Evolutionary conservation across 2,329 filamentous ascomycete species (phyloP).

Genomic region (Penicillium concentricum): DNA sequence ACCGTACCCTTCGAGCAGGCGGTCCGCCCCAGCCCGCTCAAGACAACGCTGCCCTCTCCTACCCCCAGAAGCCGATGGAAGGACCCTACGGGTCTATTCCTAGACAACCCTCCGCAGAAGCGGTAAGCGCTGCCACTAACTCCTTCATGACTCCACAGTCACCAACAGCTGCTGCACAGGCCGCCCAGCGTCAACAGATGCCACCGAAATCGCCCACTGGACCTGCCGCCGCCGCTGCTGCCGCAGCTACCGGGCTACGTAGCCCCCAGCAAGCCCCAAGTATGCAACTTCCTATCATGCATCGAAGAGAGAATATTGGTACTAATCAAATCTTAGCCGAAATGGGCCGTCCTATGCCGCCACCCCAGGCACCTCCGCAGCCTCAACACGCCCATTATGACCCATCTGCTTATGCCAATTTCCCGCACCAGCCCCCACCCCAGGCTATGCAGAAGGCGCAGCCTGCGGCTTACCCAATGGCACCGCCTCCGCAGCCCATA

Average conservation of each 20-base stretch:
- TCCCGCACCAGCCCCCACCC: constrained; percentile 32
- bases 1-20: constrained; percentile 63
- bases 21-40: constrained; percentile 45
- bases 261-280: constrained; percentile 44
- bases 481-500: constrained; percentile 23
- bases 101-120: constrained; percentile 41
- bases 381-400: constrained; percentile 49
- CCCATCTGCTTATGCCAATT: constrained; percentile 42
- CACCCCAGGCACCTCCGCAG: constrained; percentile 34
- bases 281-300: constrained; percentile 18
- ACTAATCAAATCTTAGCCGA: constrained; percentile 39
- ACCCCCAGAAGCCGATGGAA: constrained; percentile 38
- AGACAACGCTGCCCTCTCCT: constrained; percentile 39
- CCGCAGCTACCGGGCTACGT: constrained; percentile 49
- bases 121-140: constrained; percentile 43
- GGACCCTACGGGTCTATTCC: constrained; percentile 36
- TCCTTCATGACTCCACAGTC: constrained; percentile 49
- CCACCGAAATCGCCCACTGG: constrained; percentile 50
- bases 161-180: constrained; percentile 31
- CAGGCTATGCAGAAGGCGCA: constrained; percentile 29
- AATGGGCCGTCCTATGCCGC: constrained; percentile 39
- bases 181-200: constrained; percentile 45
- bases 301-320: background rate
- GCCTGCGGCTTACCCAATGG: constrained; percentile 29
- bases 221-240: constrained; percentile 51